Conservation (phyloP, 2,329 filamentous ascomycete genomes). For the Endoconidiophora polonica region DNA sequence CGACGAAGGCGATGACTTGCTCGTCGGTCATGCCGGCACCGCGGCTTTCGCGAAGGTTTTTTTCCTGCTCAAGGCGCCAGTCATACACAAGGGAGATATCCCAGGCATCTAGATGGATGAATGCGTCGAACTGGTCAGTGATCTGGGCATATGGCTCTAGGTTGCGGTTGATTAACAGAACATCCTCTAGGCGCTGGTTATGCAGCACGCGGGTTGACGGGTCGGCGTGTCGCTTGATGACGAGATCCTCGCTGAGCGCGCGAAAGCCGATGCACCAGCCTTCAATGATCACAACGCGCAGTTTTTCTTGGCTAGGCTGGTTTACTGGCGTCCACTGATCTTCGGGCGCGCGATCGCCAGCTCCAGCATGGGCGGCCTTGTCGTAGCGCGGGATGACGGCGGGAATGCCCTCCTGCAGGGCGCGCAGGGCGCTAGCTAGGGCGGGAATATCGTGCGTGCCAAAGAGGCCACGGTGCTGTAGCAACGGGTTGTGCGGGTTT, state of each 20-base stretch:
- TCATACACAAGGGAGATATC: slow-evolving; percentile 61
- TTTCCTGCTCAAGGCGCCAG: slow-evolving; percentile 73
- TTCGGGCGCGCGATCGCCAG: slow-evolving; percentile 55
- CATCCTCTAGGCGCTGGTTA: slow-evolving; percentile 31
- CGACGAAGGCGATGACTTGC: slow-evolving; percentile 58
- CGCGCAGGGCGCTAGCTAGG: slow-evolving; percentile 20
- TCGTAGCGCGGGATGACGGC: slow-evolving; percentile 59
- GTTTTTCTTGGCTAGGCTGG: slow-evolving; percentile 28
- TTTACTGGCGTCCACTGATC: slow-evolving; percentile 45
- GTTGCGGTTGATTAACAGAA: slow-evolving; percentile 33
- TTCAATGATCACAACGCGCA: slow-evolving; percentile 61
- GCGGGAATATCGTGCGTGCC: slow-evolving; percentile 65
- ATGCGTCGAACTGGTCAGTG: slow-evolving; percentile 34
- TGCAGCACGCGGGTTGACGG: slow-evolving; percentile 32
- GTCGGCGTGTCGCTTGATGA: slow-evolving; percentile 33
- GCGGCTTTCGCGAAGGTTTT: slow-evolving; percentile 44
- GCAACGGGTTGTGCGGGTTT: slow-evolving; percentile 54
- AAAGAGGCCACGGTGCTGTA: slow-evolving; percentile 71
- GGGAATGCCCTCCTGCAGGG: slow-evolving; percentile 42
- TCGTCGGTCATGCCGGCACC: slow-evolving; percentile 71
- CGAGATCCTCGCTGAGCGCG: slow-evolving; percentile 34
- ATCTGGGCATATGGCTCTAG: slow-evolving; percentile 31
- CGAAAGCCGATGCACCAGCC: slow-evolving; percentile 86
- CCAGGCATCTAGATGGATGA: slow-evolving; percentile 50
- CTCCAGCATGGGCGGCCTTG: slow-evolving; percentile 60